Conservation (phyloP, 768 basidiomycete genomes). For the Kwoniella botswanensis region DNA sequence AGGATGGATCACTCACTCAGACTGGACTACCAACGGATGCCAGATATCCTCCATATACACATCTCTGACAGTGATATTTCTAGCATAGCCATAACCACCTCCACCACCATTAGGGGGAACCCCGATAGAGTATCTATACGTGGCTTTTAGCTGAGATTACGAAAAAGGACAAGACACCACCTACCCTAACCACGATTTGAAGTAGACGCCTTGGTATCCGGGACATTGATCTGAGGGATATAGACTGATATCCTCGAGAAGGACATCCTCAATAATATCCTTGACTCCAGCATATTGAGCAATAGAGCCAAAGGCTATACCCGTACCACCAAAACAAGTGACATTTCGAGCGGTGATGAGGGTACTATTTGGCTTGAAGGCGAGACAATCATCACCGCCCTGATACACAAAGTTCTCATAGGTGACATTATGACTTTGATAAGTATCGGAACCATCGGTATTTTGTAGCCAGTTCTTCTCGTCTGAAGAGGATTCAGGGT, state of each 20-base stretch:
- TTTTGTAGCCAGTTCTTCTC: conserved; percentile 51
- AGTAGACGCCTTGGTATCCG: conserved; percentile 45
- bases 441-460: conserved; percentile 59
- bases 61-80: conserved; percentile 38
- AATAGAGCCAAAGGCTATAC: conserved; percentile 61
- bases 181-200: conserved; percentile 45
- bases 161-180: neutral
- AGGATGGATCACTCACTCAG: conserved; percentile 30
- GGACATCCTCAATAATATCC: conserved; percentile 39
- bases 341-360: conserved; percentile 60
- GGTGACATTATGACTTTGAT: conserved; percentile 60
- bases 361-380: conserved; percentile 61
- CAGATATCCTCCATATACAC: conserved; percentile 41
- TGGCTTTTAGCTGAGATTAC: neutral
- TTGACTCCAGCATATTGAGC: conserved; percentile 57
- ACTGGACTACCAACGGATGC: conserved; percentile 39
- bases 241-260: conserved; percentile 35
- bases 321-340: conserved; percentile 59
- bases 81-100: conserved; percentile 40
- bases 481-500: conserved; percentile 28
- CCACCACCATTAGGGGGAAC: conserved; percentile 45
- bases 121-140: conserved; percentile 24
- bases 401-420: conserved; percentile 60
- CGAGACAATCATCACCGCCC: conserved; percentile 61
- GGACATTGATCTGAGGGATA: conserved; percentile 34